Evolutionary conservation across 2,329 filamentous ascomycete genomes (phyloP), one percentile per base, ranked within the genome.

Genomic region (Colletotrichum liaoningense): DNA sequence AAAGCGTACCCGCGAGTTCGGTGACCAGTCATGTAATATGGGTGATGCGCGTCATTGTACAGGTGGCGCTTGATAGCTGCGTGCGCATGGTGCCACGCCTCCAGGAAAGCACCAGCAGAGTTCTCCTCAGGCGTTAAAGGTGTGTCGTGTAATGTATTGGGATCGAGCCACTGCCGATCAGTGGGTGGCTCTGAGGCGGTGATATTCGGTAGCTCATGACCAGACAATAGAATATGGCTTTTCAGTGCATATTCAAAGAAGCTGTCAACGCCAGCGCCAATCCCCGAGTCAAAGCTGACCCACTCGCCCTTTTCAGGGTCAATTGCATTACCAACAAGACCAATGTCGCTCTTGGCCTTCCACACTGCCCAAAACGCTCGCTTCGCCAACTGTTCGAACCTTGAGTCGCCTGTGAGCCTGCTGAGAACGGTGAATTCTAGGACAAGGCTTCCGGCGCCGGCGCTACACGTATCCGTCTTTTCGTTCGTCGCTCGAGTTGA

Each of bases 241-340:
- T 99, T 99, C 78, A 98, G 89, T 4, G 97, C 95, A 83, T 99
- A 99, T 84, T 99, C 97, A 79, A 98, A 98, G 84, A 99, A 99
- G 83, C 95, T 98, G 84, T 99, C 97, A 79, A 98, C 95, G 52
- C 97, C 97, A 8, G 97, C 97, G 63, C 97, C 97, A 77, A 99
- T 97, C 35, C 97, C 96, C n/a, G 96, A 93, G 81, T 94, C 95
- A 2, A 94, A 89, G 9, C 93, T 93, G 42, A 97, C 92, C 97
- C 97, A 99, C 77, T 93, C 88, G 0, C 96, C 97, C 33, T 91
- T 93, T 80, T 98, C 96, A 1, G 95, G 94, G 83, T 98, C 96
- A 74, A 99, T 95, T 3, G 95, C 96, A 70, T 95, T 93, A 8
- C 96, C 97, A 75, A 99, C 93, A 28, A 99, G 87, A 4, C 94